Conservation (phyloP, 768 basidiomycete species). For the Boletus vermiculosoides region DNA sequence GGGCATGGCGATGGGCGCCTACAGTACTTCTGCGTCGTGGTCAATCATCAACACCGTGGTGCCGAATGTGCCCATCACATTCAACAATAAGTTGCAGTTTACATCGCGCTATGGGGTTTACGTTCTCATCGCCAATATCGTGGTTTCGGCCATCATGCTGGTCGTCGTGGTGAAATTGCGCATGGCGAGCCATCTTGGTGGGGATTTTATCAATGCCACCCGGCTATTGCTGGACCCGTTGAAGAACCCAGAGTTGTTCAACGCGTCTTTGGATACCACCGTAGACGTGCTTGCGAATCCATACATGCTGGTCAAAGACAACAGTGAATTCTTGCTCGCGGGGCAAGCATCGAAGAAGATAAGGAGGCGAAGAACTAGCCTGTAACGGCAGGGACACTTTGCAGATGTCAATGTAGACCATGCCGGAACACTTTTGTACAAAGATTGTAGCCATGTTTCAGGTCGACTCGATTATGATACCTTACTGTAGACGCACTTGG, state of each 20-base stretch:
- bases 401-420: too few relatives aligned
- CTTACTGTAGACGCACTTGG: too few relatives aligned
- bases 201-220: slow-evolving; percentile 3
- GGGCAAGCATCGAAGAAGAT: too few relatives aligned
- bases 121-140: slow-evolving; percentile 1
- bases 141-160: background rate
- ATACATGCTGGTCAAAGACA: background rate
- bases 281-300: slow-evolving; percentile 1
- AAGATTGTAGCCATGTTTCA: too few relatives aligned
- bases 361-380: too few relatives aligned
- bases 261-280: background rate
- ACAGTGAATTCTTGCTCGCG: too few relatives aligned
- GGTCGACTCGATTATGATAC: too few relatives aligned
- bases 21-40: background rate
- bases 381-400: too few relatives aligned
- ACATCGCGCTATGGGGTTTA: background rate
- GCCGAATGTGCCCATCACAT: background rate
- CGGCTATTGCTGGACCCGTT: slow-evolving; percentile 2
- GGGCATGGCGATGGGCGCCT: background rate
- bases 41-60: too few relatives aligned
- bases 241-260: slow-evolving; percentile 4
- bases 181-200: background rate
- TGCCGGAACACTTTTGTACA: too few relatives aligned
- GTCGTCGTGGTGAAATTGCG: background rate
- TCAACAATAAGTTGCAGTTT: background rate